Evolutionary conservation across 2,329 filamentous ascomycete species (phyloP).

Genomic region (Fusarium agapanthi): DNA sequence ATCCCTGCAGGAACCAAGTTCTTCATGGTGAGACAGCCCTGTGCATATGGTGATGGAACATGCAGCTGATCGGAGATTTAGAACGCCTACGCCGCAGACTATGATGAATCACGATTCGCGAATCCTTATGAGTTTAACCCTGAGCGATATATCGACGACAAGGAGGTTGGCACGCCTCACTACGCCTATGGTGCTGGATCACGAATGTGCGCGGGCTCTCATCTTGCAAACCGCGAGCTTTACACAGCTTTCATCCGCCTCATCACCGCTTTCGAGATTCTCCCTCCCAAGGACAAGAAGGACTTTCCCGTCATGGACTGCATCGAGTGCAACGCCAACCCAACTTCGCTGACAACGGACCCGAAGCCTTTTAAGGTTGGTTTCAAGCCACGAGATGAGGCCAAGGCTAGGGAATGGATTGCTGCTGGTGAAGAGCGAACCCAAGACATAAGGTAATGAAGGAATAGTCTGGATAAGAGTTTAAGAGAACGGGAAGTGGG

Average conservation of each 20-base stretch:
- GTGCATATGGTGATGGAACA: not conserved
- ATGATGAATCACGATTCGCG: conserved; percentile 74
- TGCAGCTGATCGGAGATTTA: conserved; percentile 35
- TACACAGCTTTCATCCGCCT: conserved; percentile 68
- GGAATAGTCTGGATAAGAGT: not conserved
- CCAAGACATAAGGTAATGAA: conserved; percentile 45
- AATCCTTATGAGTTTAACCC: conserved; percentile 70
- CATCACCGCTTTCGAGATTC: conserved; percentile 66
- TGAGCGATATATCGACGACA: conserved; percentile 71
- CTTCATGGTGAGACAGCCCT: conserved; percentile 67
- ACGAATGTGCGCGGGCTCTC: conserved; percentile 70
- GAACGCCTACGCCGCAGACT: conserved; percentile 80
- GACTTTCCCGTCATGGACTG: conserved; percentile 64
- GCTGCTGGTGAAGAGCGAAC: conserved; percentile 60
- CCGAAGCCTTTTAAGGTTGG: conserved; percentile 68
- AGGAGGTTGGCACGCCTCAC: conserved; percentile 65
- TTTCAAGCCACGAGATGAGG: conserved; percentile 54
- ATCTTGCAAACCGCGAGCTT: conserved; percentile 70
- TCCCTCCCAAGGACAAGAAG: conserved; percentile 53
- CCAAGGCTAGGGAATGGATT: conserved; percentile 61
- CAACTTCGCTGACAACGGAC: conserved; percentile 68
- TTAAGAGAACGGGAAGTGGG: conserved; percentile 3
- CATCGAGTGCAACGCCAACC: conserved; percentile 64
- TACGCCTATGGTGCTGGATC: conserved; percentile 70
- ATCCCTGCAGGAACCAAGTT: conserved; percentile 82